Evolutionary conservation across 306 rosid species (phyloP).

Genomic region (Cucurbita argyrosperma): DNA sequence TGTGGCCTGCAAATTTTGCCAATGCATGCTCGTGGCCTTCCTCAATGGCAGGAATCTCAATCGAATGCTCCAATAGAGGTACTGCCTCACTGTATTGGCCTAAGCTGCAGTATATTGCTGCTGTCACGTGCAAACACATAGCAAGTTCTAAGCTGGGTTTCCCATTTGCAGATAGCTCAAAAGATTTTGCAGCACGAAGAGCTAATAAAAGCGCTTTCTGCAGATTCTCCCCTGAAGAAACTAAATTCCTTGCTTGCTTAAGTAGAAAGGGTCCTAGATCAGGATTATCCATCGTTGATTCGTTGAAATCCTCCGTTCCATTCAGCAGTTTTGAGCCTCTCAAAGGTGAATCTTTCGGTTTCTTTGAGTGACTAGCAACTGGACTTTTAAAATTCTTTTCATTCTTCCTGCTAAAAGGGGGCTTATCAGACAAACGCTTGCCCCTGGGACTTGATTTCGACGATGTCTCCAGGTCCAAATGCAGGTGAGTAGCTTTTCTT

Average conservation of each 20-base stretch:
- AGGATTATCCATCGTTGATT: constrained; percentile 25
- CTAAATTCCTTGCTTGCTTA: constrained; percentile 75
- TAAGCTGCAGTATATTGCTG: constrained; percentile 67
- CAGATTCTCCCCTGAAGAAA: constrained; percentile 51
- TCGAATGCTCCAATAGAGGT: constrained; percentile 55
- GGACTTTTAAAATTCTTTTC: constrained; percentile 25
- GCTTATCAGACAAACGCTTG: constrained; percentile 31
- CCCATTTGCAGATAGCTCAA: constrained; percentile 40
- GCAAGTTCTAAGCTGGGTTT: constrained; percentile 62
- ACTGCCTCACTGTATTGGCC: constrained; percentile 61
- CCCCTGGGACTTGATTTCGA: constrained; percentile 29
- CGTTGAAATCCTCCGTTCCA: constrained; percentile 15
- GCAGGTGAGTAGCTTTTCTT: constrained; percentile 22
- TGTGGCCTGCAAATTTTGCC: constrained; percentile 78
- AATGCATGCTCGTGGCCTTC: constrained; percentile 65
- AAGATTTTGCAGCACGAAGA: constrained; percentile 54
- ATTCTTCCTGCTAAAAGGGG: constrained; percentile 31
- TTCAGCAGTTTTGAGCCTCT: constrained; percentile 25
- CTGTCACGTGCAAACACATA: constrained; percentile 77
- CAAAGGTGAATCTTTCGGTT: constrained; percentile 21
- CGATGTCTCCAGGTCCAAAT: constrained; percentile 15
- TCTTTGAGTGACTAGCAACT: constrained; percentile 17
- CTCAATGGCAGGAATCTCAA: constrained; percentile 45
- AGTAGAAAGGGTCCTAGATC: constrained; percentile 55
- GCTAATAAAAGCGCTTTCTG: constrained; percentile 65